phyloP scores from a whole-genome alignment of 2,329 filamentous ascomycete genomes.

The Metarhizium humberi region DNA sequence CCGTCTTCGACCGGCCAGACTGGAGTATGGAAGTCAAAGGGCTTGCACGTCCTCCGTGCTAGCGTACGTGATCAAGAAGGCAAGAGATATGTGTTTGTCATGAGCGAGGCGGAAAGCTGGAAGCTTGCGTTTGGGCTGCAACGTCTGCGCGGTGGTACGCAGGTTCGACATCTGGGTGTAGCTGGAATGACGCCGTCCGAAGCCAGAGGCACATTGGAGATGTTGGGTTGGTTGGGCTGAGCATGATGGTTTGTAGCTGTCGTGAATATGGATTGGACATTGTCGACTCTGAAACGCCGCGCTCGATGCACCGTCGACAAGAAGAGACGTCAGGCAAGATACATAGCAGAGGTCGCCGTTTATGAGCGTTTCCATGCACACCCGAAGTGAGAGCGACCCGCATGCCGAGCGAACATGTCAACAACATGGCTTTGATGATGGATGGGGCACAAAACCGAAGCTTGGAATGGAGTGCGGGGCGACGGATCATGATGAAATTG shows the following conservation, averaged over 20 bases:
- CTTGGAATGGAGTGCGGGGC: too few species aligned
- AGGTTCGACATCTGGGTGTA: constrained; percentile 50
- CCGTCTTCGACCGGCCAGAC: constrained; percentile 32
- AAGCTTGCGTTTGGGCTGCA: constrained; percentile 56
- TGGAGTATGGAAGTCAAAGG: constrained; percentile 44
- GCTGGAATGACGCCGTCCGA: constrained; percentile 46
- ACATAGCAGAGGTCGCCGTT: neutral
- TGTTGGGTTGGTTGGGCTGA: constrained; percentile 42
- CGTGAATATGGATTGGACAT: neutral
- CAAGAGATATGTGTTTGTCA: constrained; percentile 56
- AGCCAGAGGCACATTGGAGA: constrained; percentile 45
- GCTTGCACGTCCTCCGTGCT: constrained; percentile 53
- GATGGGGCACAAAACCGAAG: too few species aligned
- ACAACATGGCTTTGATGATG: too few species aligned
- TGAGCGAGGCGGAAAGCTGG: constrained; percentile 58
- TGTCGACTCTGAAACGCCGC: neutral
- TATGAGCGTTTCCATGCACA: neutral
- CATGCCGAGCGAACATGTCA: neutral
- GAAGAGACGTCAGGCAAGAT: constrained; percentile 1
- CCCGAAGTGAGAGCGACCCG: neutral
- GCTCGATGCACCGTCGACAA: neutral
- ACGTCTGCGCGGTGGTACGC: constrained; percentile 49
- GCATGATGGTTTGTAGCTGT: neutral
- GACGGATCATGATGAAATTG: too few species aligned
- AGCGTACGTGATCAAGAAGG: constrained; percentile 57